Evolutionary conservation across 75 land plant species (phyloP).

Genomic region (Adiantum capillusveneris): DNA sequence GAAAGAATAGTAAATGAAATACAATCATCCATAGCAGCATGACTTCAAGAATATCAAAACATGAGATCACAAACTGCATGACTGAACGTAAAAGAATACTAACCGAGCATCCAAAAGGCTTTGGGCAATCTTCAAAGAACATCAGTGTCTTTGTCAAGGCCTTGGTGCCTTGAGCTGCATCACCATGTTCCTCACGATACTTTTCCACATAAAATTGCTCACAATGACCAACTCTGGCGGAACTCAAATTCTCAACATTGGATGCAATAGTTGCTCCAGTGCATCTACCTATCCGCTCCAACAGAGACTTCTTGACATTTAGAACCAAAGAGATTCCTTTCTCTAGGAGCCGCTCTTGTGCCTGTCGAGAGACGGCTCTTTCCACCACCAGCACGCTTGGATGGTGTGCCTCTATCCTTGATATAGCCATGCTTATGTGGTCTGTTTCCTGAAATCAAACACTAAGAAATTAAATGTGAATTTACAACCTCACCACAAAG

Average conservation of each 20-base stretch:
- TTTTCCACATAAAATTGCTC: constrained; percentile 59
- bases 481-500: too few relatives aligned
- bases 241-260: constrained; percentile 39
- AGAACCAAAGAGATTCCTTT: constrained; percentile 83
- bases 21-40: not conserved
- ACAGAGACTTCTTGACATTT: constrained; percentile 68
- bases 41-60: constrained; percentile 1
- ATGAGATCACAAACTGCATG: too few relatives aligned
- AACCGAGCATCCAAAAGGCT: constrained; percentile 88
- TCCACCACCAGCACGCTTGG: constrained; percentile 78
- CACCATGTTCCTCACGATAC: constrained; percentile 40
- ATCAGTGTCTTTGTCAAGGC: constrained; percentile 53
- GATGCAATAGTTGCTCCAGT: constrained; percentile 57
- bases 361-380: constrained; percentile 68
- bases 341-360: constrained; percentile 49
- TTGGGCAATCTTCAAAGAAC: constrained; percentile 90
- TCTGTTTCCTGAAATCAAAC: constrained; percentile 47
- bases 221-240: constrained; percentile 59
- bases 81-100: not conserved
- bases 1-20: not conserved
- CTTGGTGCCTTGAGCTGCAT: constrained; percentile 27
- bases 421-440: constrained; percentile 45
- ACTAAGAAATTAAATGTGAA: too few relatives aligned
- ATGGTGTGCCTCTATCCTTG: constrained; percentile 63
- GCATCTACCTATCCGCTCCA: constrained; percentile 71